Percentiles rank a stretch among this genome's conserved stretches.
phyloP scores from a whole-genome alignment of 2,329 filamentous ascomycete species.

The Zasmidium citrigriseum region DNA sequence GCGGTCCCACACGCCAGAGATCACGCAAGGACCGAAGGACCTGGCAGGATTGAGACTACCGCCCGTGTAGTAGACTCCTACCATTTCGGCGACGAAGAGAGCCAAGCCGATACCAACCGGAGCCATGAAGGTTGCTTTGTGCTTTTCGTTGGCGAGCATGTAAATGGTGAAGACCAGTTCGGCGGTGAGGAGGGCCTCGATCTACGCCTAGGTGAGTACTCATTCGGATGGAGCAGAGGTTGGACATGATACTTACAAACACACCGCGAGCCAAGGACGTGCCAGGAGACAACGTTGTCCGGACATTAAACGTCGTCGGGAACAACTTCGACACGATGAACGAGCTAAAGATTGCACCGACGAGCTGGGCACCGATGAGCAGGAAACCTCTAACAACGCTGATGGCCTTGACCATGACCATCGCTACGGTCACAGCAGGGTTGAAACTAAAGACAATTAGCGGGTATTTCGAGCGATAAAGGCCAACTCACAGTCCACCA shows the following conservation, averaged over 20 bases:
- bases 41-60: slow-evolving; percentile 39
- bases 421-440: slow-evolving; percentile 36
- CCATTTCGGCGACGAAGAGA: slow-evolving; percentile 50
- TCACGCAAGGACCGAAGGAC: slow-evolving; percentile 35
- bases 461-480: not conserved
- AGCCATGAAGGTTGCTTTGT: slow-evolving; percentile 48
- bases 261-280: slow-evolving; percentile 40
- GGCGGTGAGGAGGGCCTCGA: slow-evolving; percentile 43
- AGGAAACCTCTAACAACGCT: slow-evolving; percentile 36
- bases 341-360: slow-evolving; percentile 40
- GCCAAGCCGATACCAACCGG: slow-evolving; percentile 51
- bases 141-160: slow-evolving; percentile 44
- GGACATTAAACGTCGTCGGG: slow-evolving; percentile 39
- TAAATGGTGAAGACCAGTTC: slow-evolving; percentile 45
- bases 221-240: not conserved
- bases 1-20: slow-evolving; percentile 25
- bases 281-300: slow-evolving; percentile 36
- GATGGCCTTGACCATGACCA: slow-evolving; percentile 36
- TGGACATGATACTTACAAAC: slow-evolving; percentile 28
- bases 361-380: slow-evolving; percentile 39
- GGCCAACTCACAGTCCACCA: slow-evolving; percentile 32
- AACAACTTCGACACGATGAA: slow-evolving; percentile 39
- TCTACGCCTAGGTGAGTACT: slow-evolving; percentile 18
- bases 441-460: slow-evolving; percentile 32
- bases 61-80: slow-evolving; percentile 40